phyloP scores from a whole-genome alignment of 495 filamentous ascomycete genomes.

The Pseudomonodictys pantanalensis region DNA sequence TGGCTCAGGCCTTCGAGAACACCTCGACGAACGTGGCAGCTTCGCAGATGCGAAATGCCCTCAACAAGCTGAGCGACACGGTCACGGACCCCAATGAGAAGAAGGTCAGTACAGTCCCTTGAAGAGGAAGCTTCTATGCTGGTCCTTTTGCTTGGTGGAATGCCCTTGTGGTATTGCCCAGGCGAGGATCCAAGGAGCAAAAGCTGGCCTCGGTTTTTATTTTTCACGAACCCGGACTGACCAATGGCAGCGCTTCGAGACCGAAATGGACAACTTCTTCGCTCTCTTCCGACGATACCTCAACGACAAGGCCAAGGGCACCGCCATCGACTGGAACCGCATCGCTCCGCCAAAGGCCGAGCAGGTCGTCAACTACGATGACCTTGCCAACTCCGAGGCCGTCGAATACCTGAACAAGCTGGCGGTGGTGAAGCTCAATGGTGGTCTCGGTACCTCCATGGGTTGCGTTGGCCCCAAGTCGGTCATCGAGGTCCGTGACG shows the following conservation, averaged over 20 bases:
- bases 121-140: too few relatives aligned
- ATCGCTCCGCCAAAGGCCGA: slow-evolving; percentile 87
- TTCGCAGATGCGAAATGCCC: slow-evolving; percentile 96
- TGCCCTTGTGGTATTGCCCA: too few relatives aligned
- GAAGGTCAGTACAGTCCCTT: slow-evolving; percentile 60
- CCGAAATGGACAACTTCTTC: slow-evolving; percentile 99
- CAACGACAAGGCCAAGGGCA: slow-evolving; percentile 98
- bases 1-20: slow-evolving; percentile 89
- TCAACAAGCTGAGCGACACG: slow-evolving; percentile 87
- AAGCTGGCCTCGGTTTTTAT: too few relatives aligned
- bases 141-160: too few relatives aligned
- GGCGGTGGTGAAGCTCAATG: slow-evolving; percentile 98
- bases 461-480: slow-evolving; percentile 99
- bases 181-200: too few relatives aligned
- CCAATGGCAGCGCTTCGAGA: slow-evolving; percentile 70
- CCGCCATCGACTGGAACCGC: slow-evolving; percentile 86
- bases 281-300: slow-evolving; percentile 95
- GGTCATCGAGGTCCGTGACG: slow-evolving; percentile 98
- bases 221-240: too few relatives aligned
- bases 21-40: slow-evolving; percentile 96
- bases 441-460: slow-evolving; percentile 99
- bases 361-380: slow-evolving; percentile 91
- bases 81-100: slow-evolving; percentile 79
- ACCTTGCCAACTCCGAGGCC: slow-evolving; percentile 78
- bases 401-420: slow-evolving; percentile 95